phyloP scores from a whole-genome alignment of 2,329 filamentous ascomycete species.

The Monilinia vaccinii-corymbosi region DNA sequence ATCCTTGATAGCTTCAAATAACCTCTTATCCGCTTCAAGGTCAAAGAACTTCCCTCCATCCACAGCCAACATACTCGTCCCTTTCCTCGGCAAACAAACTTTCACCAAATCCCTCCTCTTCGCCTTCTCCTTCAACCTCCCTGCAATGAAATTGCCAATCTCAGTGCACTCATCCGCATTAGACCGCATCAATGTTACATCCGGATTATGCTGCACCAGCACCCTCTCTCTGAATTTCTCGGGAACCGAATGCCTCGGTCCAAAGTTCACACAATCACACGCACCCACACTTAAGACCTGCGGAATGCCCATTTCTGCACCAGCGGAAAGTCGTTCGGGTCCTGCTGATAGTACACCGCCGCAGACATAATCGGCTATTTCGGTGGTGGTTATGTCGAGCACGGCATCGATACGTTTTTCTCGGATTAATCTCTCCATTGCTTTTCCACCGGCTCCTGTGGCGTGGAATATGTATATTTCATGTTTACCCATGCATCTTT shows the following conservation, averaged over 20 bases:
- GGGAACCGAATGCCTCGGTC: constrained; percentile 45
- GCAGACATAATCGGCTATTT: constrained; percentile 54
- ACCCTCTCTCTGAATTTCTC: constrained; percentile 41
- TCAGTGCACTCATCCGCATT: constrained; percentile 44
- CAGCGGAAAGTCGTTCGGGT: constrained; percentile 45
- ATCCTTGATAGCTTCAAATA: constrained; percentile 43
- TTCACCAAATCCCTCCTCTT: constrained; percentile 36
- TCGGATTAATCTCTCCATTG: constrained; percentile 56
- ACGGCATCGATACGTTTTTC: constrained; percentile 54
- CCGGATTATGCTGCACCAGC: constrained; percentile 56
- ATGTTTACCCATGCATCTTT: constrained; percentile 32
- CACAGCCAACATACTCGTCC: constrained; percentile 51
- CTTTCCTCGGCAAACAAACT: constrained; percentile 51
- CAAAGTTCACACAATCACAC: constrained; percentile 41
- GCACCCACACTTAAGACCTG: constrained; percentile 41
- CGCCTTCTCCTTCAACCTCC: constrained; percentile 39
- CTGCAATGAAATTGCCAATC: constrained; percentile 47
- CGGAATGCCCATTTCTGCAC: constrained; percentile 48
- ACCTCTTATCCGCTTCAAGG: constrained; percentile 34
- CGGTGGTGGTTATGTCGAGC: constrained; percentile 63
- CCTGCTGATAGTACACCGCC: constrained; percentile 57
- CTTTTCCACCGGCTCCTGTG: constrained; percentile 57
- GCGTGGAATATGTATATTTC: constrained; percentile 62
- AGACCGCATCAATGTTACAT: constrained; percentile 58
- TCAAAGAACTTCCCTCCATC: constrained; percentile 45